Conservation (phyloP, 129 eudicot species). For the Helichrysum umbraculigerum region DNA sequence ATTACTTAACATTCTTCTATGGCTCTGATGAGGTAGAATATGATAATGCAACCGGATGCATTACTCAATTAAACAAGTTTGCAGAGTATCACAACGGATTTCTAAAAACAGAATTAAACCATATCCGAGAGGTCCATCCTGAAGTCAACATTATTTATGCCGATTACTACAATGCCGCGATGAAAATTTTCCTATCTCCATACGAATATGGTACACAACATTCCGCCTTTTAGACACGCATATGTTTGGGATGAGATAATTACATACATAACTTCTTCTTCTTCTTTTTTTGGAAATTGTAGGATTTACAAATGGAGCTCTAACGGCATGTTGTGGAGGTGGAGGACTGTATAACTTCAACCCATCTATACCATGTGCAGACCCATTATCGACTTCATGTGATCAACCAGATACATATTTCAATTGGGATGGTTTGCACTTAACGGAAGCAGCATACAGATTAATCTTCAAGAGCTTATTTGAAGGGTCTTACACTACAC, state of each 20-base stretch:
- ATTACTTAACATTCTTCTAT: slow-evolving; percentile 25
- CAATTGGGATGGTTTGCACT: slow-evolving; percentile 77
- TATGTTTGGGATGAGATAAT: no score
- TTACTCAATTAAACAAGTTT: slow-evolving; percentile 38
- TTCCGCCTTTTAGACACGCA: neutral
- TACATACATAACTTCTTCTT: neutral
- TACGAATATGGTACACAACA: slow-evolving; percentile 35
- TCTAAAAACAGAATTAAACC: slow-evolving; percentile 34
- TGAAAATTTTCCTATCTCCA: slow-evolving; percentile 42
- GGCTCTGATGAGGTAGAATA: slow-evolving; percentile 29
- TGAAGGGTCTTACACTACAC: slow-evolving; percentile 38
- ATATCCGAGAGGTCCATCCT: slow-evolving; percentile 43
- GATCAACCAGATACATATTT: slow-evolving; percentile 42
- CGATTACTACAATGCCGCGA: slow-evolving; percentile 51
- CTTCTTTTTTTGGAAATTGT: neutral
- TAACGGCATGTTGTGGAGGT: slow-evolving; percentile 67
- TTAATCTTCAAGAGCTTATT: slow-evolving; percentile 41
- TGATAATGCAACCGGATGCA: slow-evolving; percentile 46
- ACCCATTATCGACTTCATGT: slow-evolving; percentile 34
- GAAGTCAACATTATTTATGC: slow-evolving; percentile 46
- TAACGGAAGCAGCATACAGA: slow-evolving; percentile 55
- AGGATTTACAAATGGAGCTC: slow-evolving; percentile 53
- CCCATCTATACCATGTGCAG: slow-evolving; percentile 34
- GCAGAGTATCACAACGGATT: slow-evolving; percentile 44
- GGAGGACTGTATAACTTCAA: slow-evolving; percentile 52